Base-by-base conservation (phyloP, 2,329 filamentous ascomycete genomes). In the Epichloe hybrida region DNA sequence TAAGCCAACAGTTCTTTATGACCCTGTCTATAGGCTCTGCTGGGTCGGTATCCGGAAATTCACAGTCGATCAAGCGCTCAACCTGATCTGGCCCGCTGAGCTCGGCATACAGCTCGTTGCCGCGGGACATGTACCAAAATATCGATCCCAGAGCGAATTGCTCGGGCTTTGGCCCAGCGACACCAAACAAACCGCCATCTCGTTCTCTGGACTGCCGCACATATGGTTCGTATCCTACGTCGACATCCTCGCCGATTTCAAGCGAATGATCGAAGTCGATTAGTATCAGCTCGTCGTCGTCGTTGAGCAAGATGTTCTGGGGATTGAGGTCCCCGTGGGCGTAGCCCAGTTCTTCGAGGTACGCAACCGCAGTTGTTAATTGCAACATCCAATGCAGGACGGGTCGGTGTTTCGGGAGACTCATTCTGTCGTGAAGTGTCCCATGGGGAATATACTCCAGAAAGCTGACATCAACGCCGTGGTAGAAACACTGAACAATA, bases 201-300 rank as follows among this genome's bases (percentile, higher is more conserved):
- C 12, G 27, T 8, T 50, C 27, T 23, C 52, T 54, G 31, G 35
- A 37, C 44, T 55, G 50, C 49, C 57, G 53, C 46, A 58, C 54
- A 27, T 56, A 57, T 8, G 57, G 57, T 38, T 57, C 52, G 46
- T 56, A 54, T 47, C 55, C 56, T 34, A 57, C 53, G 36, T 58
- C 46, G 12, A 57, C 48, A 3, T 37, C 23, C 5, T 50, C 40
- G 12, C 54, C 53, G 21, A 53, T 31, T 36, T 41, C 38, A 2
- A 36, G 41, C 3, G 53, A 48, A 35, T 59, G 50, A 48, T 58
- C 53, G 49, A 59, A 59, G 36, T 58, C 55, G 34, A 57, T 55
- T 3, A 57, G 48, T 37, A 50, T 54, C 17, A 56, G 37, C 41
- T 56, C 20, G 49, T 58, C 54, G 38, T 55, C 7, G 27, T 34